Base-by-base conservation (phyloP, 2,329 filamentous ascomycete genomes). In the Penicillium expansum region DNA sequence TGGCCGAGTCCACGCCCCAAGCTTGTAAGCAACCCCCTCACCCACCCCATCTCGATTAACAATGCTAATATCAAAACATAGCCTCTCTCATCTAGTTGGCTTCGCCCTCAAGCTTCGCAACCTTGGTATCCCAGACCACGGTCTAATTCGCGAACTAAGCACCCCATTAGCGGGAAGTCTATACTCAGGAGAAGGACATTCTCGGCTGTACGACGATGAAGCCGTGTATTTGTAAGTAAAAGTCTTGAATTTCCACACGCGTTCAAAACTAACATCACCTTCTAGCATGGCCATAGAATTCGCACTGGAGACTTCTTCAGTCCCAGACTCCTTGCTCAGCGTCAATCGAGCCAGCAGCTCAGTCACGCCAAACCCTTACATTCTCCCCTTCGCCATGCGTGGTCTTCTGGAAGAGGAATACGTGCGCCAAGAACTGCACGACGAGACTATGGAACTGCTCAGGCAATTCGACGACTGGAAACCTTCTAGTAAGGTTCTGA, bases 71-170 rank as follows among this genome's bases (percentile, higher is more conserved):
- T 30, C 13, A 20, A 5, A 35, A 5, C 42, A 4, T 38, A 85
- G 82, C 69, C 87, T 99, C 49, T 91, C 91, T 2, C 91, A 96
- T 68, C 84, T 99, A 2, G 88, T 99, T 43, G 92, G 92, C 45
- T 97, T 99, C 71, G 89, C 90, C 0, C 84, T 97, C 62, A 97
- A 97, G 69, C 82, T 99, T 10, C 90, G 94, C 52, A 99, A 99
- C 70, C 83, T 97, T 1, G 94, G 94, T 33, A 83, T 97, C 24
- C 88, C 90, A 2, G 94, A 99, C 71, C 94, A 99, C 71, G 93
- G 93, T 5, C 83, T 99, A 7, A 88, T 99, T 62, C 87, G 92
- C 47, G 94, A 99, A 74, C 82, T 99, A 11, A 95, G 91, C 2
- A 82, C 88, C 1, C 91, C 94, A 2, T 82, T 99, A 2, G 94